Evolutionary conservation across 495 filamentous ascomycete genomes (phyloP), one percentile per base, ranked within the genome.

Genomic region (Aspergillus steynii): DNA sequence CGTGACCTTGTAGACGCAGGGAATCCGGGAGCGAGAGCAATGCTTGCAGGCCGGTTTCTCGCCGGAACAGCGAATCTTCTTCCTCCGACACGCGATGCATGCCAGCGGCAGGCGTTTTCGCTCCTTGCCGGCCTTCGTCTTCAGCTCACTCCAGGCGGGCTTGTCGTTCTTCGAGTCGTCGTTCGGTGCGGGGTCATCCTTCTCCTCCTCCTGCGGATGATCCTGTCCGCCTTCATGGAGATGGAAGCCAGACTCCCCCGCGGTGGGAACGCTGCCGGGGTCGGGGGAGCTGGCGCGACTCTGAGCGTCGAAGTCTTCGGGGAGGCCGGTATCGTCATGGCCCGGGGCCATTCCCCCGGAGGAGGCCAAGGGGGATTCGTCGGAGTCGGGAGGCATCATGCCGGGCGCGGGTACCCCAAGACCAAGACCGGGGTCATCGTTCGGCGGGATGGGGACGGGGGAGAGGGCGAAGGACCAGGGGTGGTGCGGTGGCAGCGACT

Each of bases 1-100:
- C 0, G 94, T 97, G 50, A 96, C 91, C 69, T 98, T 98, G 82
- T 99, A 99, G n/a, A 98, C 92, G 71, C 95, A 99, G 5, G 95
- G 94, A 66, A 96, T 96, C 47, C 95, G 85, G 57, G 92, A 96
- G 55, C 93, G 84, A 59, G 96, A 84, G 73, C 95, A 99, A 78
- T 99, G 95, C 71, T 96, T 96, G 78, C 95, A 99, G 1, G 93
- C 91, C 12, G 95, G 95, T 74, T 96, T 97, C 77, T 98, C 95
- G 55, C 95, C 95, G 26, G 94, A 97, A 71, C 95, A 99, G 53
- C 94, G 90, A 62, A 99, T 97, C 79, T 99, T 99, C 79, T 99
- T 99, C 68, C 94, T 82, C 49, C 95, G 85, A 69, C 95, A 99
- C 8, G 93, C 94, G 67, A 99, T 97, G 71, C 95, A 99, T 29